Evolutionary conservation across 202 grass and related monocot genomes (phyloP), one percentile per base, ranked within the genome.

Genomic region (Eragrostis tef): DNA sequence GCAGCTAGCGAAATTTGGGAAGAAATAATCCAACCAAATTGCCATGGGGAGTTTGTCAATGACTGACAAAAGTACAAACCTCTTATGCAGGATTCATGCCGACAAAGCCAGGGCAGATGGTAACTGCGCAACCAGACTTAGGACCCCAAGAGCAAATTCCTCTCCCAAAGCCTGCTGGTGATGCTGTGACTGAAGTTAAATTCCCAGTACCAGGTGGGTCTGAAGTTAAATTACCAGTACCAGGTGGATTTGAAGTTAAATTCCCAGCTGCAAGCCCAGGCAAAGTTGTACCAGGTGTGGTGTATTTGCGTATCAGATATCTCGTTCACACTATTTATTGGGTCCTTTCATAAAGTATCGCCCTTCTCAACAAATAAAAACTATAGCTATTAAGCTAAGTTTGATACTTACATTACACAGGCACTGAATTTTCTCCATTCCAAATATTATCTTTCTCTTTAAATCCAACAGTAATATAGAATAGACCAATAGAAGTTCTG

Each of bases 81-180:
- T 58, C 13, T 21, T 72, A 25, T 61, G 48, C 78, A 89, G 78
- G 82, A 67, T 36, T 78, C 22, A 26, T 31, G 2, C 59, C 78
- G 6, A 67, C 16, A 24, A 64, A n/a, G 39, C 6, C 7, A 77
- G 11, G 22, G 2, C 19, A 70, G 48, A 54, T 65, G 47, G 42
- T 57, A 64, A 71, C 26, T 27, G 72, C 22, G 25, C 68, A 74
- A 26, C 76, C 17, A 57, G 70, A 52, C 6, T 0, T 5, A 46
- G 39, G 21, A 39, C 12, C 1, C 0, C 21, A 79, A 73, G 67
- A 79, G 26, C 22, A 84, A 48, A 43, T 85, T 57, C 72, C 58
- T 44, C 66, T 48, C 9, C 3, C 67, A 45, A 71, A 60, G 20
- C 65, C 49, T 86, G 17, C 21, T 45, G 22, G 11, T 67, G 21